phyloP scores from a whole-genome alignment of 2,329 filamentous ascomycete genomes.

The Ophiostoma ulmi region DNA sequence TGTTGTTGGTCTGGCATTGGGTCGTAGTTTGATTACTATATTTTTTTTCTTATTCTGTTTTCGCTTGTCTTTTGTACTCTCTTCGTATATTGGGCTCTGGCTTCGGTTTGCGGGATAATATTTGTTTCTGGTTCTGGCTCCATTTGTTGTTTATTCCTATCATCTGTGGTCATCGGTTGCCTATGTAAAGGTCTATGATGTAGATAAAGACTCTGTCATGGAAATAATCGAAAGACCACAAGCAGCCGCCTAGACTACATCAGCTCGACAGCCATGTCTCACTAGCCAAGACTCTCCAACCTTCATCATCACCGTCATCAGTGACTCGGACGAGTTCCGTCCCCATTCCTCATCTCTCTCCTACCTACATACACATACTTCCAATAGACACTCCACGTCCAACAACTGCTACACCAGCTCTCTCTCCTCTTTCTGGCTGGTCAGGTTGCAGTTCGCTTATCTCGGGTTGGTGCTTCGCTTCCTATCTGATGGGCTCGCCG shows the following conservation, averaged over 20 bases:
- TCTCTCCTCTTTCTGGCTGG: background rate
- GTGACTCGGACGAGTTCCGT: background rate
- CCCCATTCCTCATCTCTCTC: background rate
- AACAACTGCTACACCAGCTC: background rate
- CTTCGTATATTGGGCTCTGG: background rate
- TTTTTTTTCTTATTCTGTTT: background rate
- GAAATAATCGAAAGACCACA: background rate
- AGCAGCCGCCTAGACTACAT: background rate
- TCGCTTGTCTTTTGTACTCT: background rate
- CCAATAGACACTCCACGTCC: background rate
- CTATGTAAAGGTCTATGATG: no score
- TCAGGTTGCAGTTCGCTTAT: constrained; percentile 21
- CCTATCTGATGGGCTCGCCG: constrained; percentile 5
- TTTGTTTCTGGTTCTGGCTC: background rate
- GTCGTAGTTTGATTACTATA: background rate
- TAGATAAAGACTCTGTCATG: background rate
- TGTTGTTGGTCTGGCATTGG: background rate
- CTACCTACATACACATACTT: background rate
- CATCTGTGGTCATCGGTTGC: no score
- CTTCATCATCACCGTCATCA: background rate
- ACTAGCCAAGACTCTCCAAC: background rate
- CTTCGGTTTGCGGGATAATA: background rate
- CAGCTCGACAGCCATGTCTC: background rate
- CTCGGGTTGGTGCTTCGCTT: background rate
- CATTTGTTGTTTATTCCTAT: no score